Percentiles rank a stretch among this genome's conserved stretches.
Conservation (phyloP, 306 rosid species). For the Carpinus fangiana region DNA sequence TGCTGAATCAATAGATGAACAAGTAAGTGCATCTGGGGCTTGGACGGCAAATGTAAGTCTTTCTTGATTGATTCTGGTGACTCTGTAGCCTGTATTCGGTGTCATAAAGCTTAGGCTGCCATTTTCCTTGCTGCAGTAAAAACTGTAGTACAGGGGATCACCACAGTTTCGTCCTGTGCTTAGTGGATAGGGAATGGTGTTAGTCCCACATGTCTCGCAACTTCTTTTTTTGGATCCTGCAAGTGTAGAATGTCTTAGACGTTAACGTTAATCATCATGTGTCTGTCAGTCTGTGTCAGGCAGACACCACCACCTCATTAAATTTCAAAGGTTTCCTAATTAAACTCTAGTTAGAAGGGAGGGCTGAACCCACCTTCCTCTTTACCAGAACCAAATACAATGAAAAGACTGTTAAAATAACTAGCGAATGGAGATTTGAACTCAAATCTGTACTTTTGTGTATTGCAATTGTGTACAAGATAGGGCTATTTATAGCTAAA, state of each 20-base stretch:
- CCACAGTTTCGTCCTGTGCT: constrained; percentile 24
- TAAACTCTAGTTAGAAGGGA: no score
- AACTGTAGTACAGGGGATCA: constrained; percentile 10
- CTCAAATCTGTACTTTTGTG: no score
- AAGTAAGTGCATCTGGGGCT: not conserved
- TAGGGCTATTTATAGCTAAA: no score
- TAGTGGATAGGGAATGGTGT: constrained; percentile 28
- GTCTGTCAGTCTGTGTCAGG: no score
- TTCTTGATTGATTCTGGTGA: constrained; percentile 11
- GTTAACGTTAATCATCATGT: not conserved
- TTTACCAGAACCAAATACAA: no score
- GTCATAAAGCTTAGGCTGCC: not conserved
- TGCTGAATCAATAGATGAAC: not conserved
- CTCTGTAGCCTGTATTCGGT: not conserved
- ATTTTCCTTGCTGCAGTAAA: not conserved
- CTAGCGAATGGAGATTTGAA: no score
- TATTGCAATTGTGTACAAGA: no score
- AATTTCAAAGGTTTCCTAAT: no score
- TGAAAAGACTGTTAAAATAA: no score
- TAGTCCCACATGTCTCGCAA: constrained; percentile 23
- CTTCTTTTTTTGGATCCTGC: not conserved
- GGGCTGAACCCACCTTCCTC: no score
- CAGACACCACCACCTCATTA: not conserved
- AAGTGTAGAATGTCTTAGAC: not conserved
- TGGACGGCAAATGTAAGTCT: constrained; percentile 5